Evolutionary conservation across 2,329 filamentous ascomycete genomes (phyloP), one percentile per base, ranked within the genome.

Genomic region (Lecanicillium sp.): DNA sequence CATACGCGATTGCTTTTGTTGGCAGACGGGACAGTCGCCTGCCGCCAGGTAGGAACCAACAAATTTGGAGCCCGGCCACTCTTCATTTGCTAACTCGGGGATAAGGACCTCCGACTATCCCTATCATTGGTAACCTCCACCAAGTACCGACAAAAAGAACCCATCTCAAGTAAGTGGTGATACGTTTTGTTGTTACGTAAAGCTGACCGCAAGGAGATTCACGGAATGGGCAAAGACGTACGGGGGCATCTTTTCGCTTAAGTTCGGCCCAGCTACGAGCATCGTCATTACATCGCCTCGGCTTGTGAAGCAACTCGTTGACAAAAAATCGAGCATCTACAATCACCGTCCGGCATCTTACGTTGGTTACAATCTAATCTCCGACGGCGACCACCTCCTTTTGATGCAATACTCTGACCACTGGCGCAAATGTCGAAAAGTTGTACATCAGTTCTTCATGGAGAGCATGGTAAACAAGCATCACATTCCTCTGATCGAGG

Each of bases 361-460:
- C 39, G 62, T 71, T 9, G 54, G 58, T 2, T 31, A 40, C 28
- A 51, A 64, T 25, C 49, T 72, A 18, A 67, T 72, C 35, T 63
- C 63, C 4, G 52, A 57, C 3, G 65, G 67, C 3, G 60, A 71
- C 44, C 68, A 72, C 45, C 63, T 64, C 0, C 51, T 60, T 12
- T 54, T 51, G 17, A 31, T 38, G 36, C 36, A 38, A 15, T 30
- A 30, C 29, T 30, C 29, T 6, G 29, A 30, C 14, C 33, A 29
- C 14, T 73, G 70, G 70, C 54, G 65, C 6, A 55, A 46, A 4
- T 58, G 63, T n/a, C 58, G 71, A n/a, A 67, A 64, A 41, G 46
- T 68, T 3, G 50, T 69, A 6, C 63, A 70, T 38, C 60, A 67
- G 35, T 53, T 61, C 40, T 59, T 70, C 34, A 69, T 59, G 48